phyloP scores from a whole-genome alignment of 352 stramenopile species.

The Thalassiosira allenii region DNA sequence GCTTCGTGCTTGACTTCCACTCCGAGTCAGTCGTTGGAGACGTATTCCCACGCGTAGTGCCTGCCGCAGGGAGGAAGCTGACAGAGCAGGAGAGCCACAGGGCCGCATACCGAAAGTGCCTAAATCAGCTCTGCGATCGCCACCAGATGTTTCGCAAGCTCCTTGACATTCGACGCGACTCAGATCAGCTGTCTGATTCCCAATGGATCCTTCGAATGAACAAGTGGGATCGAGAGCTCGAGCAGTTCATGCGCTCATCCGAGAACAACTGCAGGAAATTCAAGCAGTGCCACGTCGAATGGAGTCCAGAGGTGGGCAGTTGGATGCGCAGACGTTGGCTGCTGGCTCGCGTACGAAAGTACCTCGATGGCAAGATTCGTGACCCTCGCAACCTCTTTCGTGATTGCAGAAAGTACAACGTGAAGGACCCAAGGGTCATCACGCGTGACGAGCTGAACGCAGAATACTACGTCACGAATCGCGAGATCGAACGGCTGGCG shows the following conservation, averaged over 20 bases:
- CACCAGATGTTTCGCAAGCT: not conserved
- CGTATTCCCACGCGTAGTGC: constrained; percentile 2
- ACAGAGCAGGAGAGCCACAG: not conserved
- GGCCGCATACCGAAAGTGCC: not conserved
- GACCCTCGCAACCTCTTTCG: constrained; percentile 11
- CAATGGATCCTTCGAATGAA: constrained; percentile 5
- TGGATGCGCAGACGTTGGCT: not conserved
- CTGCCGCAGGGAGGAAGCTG: not conserved
- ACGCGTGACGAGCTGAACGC: not conserved
- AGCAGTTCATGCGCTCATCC: not conserved
- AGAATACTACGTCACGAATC: not conserved
- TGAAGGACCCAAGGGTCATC: no score
- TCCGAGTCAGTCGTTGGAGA: constrained; percentile 3
- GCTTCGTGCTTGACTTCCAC: constrained; percentile 1
- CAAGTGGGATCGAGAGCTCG: constrained; percentile 9
- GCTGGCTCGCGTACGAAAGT: not conserved
- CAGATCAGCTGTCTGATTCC: not conserved
- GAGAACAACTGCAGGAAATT: not conserved
- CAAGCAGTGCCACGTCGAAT: constrained; percentile 2
- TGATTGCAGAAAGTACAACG: no score
- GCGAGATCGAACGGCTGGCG: not conserved
- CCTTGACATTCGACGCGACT: not conserved
- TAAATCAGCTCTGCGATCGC: not conserved
- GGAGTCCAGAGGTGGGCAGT: not conserved
- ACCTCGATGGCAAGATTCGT: not conserved